These are phyloP conservation scores for Taphrina flavorubra DNA, from an alignment of 1,139 yeast species.

Conservation along the genomic window DNA sequence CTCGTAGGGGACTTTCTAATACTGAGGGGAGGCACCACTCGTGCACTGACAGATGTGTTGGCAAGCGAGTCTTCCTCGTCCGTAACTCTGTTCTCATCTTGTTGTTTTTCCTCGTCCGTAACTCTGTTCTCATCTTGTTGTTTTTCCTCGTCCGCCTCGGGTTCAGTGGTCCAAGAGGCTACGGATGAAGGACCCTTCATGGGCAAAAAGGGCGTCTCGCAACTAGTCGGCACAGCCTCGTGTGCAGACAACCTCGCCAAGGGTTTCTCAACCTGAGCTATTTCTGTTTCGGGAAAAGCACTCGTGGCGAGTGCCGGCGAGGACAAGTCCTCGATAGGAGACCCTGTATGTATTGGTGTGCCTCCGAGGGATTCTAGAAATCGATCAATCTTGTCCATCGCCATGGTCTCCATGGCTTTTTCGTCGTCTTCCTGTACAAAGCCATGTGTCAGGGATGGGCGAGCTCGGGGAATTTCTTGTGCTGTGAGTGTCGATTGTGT, in stretches of 20 bases:
- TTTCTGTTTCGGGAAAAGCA: constrained; percentile 1
- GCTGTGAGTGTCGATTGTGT: background rate
- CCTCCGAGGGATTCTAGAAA: constrained; percentile 28
- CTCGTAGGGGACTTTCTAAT: constrained; percentile 6
- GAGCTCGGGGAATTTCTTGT: constrained; percentile 7
- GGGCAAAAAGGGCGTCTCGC: constrained; percentile 6
- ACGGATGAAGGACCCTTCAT: background rate
- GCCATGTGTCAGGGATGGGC: constrained; percentile 13
- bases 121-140: background rate
- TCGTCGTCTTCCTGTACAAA: constrained; percentile 36
- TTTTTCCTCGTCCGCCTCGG: background rate
- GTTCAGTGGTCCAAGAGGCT: constrained; percentile 4
- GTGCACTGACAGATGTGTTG: constrained; percentile 3
- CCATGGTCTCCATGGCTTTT: constrained; percentile 17
- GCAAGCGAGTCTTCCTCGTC: background rate
- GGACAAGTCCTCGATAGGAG: constrained; percentile 10
- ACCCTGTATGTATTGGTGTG: background rate
- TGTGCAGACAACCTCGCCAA: background rate
- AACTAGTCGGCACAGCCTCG: background rate
- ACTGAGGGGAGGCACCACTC: constrained; percentile 13
- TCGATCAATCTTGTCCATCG: constrained; percentile 31
- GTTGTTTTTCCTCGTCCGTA: background rate
- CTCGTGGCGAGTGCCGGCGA: constrained; percentile 10
- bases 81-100: background rate
- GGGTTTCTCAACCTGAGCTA: background rate